Evolutionary conservation across 768 basidiomycete genomes (phyloP), one percentile per base, ranked within the genome.

Genomic region (Sporobolomyces roseus): DNA sequence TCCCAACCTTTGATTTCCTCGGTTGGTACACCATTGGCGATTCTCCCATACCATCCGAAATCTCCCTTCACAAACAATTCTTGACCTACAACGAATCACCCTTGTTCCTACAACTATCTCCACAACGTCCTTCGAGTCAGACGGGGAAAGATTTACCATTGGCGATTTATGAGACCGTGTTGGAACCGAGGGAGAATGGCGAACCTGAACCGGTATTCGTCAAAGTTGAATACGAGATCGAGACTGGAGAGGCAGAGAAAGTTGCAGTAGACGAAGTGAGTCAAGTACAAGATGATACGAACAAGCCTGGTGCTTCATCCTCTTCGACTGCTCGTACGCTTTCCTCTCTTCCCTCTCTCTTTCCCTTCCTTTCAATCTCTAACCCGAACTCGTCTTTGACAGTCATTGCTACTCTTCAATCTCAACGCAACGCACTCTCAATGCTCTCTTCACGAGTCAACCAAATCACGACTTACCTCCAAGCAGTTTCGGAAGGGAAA

Each of bases 211-310:
- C 66, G 2, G 55, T 48, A 4, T 63, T 68, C 12, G 65, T 66
- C n/a, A 86, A 87, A 61, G 85, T 86, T 1, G 87, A 88, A 16
- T 98, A 87, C 80, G 87, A 85, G 56, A 88, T 99, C 23, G 94
- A 97, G 79, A 97, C 94, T 0, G 96, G 94, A 38, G 96, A 99
- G 80, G 96, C 96, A 21, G 96, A 99, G 78, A 87, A 96, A 45
- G 97, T 99, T 70, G 96, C 96, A 9, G 96, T 99, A 0, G 94
- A 98, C 78, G 94, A 91, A 90, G 30, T 74, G 19, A 63, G 65
- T 43, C 86, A 87, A 77, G 89, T 90, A 13, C 58, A 60, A 35
- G 58, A 48, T 45, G 45, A 60, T 19, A n/a, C 58, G 7, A 25
- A 8, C 5, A 35, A 38, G 5, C 30, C 58, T 30, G 12, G 9